Evolutionary conservation across 768 basidiomycete genomes (phyloP), one percentile per base, ranked within the genome.

Genomic region (Pisolithus tinctorius): DNA sequence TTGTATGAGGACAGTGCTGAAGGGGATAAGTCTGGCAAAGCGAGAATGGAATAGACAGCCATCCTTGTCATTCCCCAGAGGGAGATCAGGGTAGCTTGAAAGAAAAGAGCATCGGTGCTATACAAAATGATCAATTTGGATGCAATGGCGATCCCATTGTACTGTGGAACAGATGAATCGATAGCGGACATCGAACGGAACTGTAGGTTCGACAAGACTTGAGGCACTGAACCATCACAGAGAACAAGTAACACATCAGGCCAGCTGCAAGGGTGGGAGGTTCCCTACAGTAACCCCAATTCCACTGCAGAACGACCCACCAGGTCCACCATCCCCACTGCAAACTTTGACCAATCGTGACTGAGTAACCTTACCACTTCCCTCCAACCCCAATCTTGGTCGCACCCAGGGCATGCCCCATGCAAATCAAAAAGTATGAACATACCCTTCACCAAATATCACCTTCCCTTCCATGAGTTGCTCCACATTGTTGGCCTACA

Each of bases 341-440:
- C 68, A 66, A 63, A 69, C 64, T 67, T 58, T 62, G 69, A 62
- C 58, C 61, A 58, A 69, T 60, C 63, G 48, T 64, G 58, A 66
- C 66, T 66, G 66, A 67, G 67, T 25, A 66, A 59, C 55, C 56
- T 58, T 55, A 59, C 66, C 61, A 52, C 62, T 60, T 64, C 66
- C 68, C 55, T 66, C 66, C 62, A 51, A 68, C 64, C 69, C 70
- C 63, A 56, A 64, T 64, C 73, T 71, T 73, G 71, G 75, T 63
- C 67, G 65, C 68, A 68, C 72, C 66, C 69, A 65, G 66, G 72
- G 64, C 71, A 68, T 66, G 69, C 72, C 67, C 64, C 58, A 58
- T 57, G 58, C 50, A 60, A 69, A 69, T 58, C 20, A 48, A 63
- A 47, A 67, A 63, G 60, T 58, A 63, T 45, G 55, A 56, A 61